A percentile compares a stretch with the other conserved stretches of the same genome.
These are phyloP conservation scores for Hibiscus mutabilis DNA, from an alignment of 345 rosid species.

Conservation along the genomic window DNA sequence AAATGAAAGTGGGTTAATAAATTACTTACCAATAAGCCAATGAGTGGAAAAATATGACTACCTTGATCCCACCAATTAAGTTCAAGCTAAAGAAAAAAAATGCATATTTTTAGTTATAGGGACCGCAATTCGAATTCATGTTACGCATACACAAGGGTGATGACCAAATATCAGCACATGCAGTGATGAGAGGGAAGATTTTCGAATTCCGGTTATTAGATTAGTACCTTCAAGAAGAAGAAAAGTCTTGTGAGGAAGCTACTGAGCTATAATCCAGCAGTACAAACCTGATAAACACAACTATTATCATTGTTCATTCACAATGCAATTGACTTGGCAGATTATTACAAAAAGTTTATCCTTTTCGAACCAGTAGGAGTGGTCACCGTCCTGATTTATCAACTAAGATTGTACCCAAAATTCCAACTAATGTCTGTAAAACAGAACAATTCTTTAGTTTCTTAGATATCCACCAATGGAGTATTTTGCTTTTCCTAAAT, in stretches of 20 bases:
- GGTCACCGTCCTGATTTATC: conserved; percentile 35
- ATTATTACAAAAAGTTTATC: neutral
- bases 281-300: conserved; percentile 23
- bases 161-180: neutral
- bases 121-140: neutral
- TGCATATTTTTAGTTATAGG: neutral
- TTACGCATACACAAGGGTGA: neutral
- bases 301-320: neutral
- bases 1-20: neutral
- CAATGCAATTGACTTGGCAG: neutral
- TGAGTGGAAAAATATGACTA: neutral
- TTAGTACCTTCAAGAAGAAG: conserved; percentile 25
- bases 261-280: conserved; percentile 24
- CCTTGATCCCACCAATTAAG: neutral
- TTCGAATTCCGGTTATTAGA: no score
- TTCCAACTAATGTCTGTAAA: neutral
- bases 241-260: conserved; percentile 19
- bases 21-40: neutral
- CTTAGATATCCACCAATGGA: neutral
- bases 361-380: conserved; percentile 30
- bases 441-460: neutral
- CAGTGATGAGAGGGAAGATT: neutral
- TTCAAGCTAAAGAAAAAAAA: neutral
- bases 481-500: neutral
- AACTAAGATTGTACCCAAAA: conserved; percentile 19